phyloP scores from a whole-genome alignment of 441 rosid species.

The Gossypium schwendimanii region DNA sequence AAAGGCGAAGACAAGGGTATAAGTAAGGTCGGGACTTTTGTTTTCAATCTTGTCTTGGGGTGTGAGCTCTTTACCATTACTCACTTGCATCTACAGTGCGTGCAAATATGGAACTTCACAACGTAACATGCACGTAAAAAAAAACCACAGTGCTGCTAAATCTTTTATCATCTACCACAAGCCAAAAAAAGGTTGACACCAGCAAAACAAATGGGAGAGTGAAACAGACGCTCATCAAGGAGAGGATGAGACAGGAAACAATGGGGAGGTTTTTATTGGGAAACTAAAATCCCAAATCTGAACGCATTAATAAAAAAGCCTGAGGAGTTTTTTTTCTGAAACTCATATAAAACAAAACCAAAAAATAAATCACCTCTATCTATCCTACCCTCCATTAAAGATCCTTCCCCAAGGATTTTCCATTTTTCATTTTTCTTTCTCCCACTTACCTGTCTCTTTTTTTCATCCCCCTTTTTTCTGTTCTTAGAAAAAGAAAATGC shows the following conservation, averaged over 20 bases:
- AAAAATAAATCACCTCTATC: background rate
- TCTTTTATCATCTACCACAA: no score
- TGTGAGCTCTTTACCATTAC: background rate
- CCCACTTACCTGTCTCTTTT: conserved; percentile 7
- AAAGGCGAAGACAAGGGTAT: background rate
- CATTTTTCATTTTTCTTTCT: conserved; percentile 5
- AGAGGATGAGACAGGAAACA: background rate
- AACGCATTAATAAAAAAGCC: conserved; percentile 36
- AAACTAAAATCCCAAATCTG: conserved; percentile 69
- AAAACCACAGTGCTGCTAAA: background rate
- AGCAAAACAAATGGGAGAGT: conserved; percentile 13
- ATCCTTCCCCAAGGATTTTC: conserved; percentile 20
- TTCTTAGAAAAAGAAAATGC: conserved; percentile 31
- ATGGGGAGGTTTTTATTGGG: conserved; percentile 41
- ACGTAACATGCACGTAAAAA: background rate
- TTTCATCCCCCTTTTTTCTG: background rate
- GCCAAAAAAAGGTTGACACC: no score
- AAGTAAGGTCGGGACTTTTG: background rate
- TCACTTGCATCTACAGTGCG: conserved; percentile 8
- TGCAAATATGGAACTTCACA: background rate
- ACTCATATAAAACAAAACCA: background rate
- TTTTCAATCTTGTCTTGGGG: conserved; percentile 10
- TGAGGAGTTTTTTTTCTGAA: conserved; percentile 1
- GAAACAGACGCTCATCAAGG: conserved; percentile 23
- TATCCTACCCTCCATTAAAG: conserved; percentile 22